phyloP scores from a whole-genome alignment of 2,329 filamentous ascomycete genomes.

The Epichloe brachyelytri region DNA sequence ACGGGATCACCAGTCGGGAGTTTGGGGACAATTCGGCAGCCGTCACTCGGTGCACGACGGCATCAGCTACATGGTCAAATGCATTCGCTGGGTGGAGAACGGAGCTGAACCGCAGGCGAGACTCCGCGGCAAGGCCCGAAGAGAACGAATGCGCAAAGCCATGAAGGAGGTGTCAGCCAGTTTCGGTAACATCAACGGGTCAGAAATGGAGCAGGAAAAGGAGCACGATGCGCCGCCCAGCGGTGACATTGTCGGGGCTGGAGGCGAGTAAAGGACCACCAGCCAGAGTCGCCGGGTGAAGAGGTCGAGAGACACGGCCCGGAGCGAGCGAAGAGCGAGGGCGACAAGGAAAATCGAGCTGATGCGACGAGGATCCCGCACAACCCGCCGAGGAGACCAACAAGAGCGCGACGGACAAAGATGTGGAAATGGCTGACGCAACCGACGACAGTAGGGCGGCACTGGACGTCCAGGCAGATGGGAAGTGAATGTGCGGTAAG shows the following conservation, averaged over 20 bases:
- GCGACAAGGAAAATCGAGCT: slow-evolving; percentile 35
- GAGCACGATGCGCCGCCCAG: slow-evolving; percentile 13
- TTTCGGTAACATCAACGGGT: slow-evolving; percentile 18
- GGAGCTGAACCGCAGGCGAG: slow-evolving; percentile 50
- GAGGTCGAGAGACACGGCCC: slow-evolving; percentile 16
- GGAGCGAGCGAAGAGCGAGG: slow-evolving; percentile 19
- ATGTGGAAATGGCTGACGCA: slow-evolving; percentile 21
- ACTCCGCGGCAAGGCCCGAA: slow-evolving; percentile 40
- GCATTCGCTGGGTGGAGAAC: slow-evolving; percentile 71
- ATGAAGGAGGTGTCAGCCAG: slow-evolving; percentile 36
- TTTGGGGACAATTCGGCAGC: slow-evolving; percentile 45
- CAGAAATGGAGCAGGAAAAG: slow-evolving; percentile 14
- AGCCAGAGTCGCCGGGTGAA: slow-evolving; percentile 12
- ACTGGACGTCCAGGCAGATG: slow-evolving; percentile 2
- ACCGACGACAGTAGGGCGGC: slow-evolving; percentile 2
- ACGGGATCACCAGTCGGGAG: slow-evolving; percentile 69
- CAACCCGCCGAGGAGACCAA: slow-evolving; percentile 5
- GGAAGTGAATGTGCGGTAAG: slow-evolving; percentile 7
- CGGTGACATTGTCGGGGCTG: slow-evolving; percentile 21
- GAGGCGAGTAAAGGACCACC: slow-evolving; percentile 18
- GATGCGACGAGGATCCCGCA: neutral
- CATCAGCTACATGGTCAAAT: slow-evolving; percentile 74
- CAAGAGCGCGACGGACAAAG: slow-evolving; percentile 10
- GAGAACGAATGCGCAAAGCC: slow-evolving; percentile 43
- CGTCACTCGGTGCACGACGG: slow-evolving; percentile 57